Base-by-base conservation (phyloP, 805 yeast genomes). In the Saccharomyces mikatae region DNA sequence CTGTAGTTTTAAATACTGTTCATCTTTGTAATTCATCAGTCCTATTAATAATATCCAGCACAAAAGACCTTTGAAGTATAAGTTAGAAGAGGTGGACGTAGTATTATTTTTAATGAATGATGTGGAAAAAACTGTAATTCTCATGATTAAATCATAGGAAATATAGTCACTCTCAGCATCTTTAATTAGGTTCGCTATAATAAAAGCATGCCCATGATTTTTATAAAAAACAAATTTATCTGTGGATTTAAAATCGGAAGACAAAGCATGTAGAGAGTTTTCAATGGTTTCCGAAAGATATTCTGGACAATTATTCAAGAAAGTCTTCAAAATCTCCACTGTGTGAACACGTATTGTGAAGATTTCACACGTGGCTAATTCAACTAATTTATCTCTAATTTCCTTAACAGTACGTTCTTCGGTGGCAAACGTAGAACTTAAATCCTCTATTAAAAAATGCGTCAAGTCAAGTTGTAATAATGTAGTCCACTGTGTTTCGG, bases 31-130 rank as follows among this genome's bases (percentile, higher is more conserved):
- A 50, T 82, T 79, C 76, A 86, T 80, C 3, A 86, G 66, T 2
- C 92, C 92, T 56, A 76, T 73, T 24, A 87, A 62, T 26, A 84
- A 62, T 14, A 80, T 75, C 92, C 94, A 87, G 46, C 88, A 69
- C 47, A 79, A 66, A 49, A 79, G 50, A 41, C 73, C 63, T 60
- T 75, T 66, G 59, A 70, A 63, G 65, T 72, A 64, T 56, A 74
- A 52, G 47, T 68, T 47, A 9, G 67, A 56, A 1, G 67, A 60
- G 0, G 71, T 69, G 3, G 73, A 58, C 2, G 70, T 63, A 0
- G 70, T 65, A 29, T 65, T 67, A 30, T 71, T 67, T 55, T 76
- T 77, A n/a, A 78, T 63, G 41, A 76, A 69, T 30, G 77, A 69
- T 13, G 76, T 71, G 0, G 80, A 76, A 31, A 77, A 70, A 0